Percentiles rank a stretch among this genome's conserved stretches.
Conservation (phyloP, 345 rosid genomes). For the Acer saccharum region DNA sequence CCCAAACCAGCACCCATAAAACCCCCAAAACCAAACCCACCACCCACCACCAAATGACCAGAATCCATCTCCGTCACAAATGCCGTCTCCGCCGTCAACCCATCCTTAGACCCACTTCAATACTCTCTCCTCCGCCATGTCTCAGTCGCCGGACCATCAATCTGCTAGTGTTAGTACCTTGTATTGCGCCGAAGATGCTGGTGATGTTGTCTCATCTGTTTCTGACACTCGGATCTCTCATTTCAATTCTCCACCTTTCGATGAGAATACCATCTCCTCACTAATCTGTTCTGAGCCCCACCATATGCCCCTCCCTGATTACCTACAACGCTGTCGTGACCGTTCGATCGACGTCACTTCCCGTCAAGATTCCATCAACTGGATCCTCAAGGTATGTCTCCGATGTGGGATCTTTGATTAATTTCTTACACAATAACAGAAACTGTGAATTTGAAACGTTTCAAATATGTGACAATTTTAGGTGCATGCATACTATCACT, state of each 20-base stretch:
- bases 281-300: slow-evolving; percentile 45
- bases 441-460: no score
- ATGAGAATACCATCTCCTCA: slow-evolving; percentile 19
- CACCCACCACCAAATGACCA: slow-evolving; percentile 20
- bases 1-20: slow-evolving; percentile 22
- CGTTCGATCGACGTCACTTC: slow-evolving; percentile 51
- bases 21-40: slow-evolving; percentile 17
- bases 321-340: slow-evolving; percentile 46
- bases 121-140: slow-evolving; percentile 8
- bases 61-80: slow-evolving; percentile 8
- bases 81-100: slow-evolving; percentile 22
- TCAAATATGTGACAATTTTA: slow-evolving; percentile 26
- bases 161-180: slow-evolving; percentile 18
- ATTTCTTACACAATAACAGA: no score
- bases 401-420: background rate
- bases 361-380: slow-evolving; percentile 70
- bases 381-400: slow-evolving; percentile 56
- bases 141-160: slow-evolving; percentile 18
- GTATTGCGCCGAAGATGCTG: slow-evolving; percentile 28
- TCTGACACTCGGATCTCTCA: slow-evolving; percentile 26
- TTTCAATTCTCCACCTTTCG: slow-evolving; percentile 25
- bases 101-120: background rate
- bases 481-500: slow-evolving; percentile 55
- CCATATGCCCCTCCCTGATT: slow-evolving; percentile 42
- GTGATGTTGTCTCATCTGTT: slow-evolving; percentile 28